Evolutionary conservation across 1,284 basidiomycete genomes (phyloP), one percentile per base, ranked within the genome.

Genomic region (Cutaneotrichosporon mucoides): DNA sequence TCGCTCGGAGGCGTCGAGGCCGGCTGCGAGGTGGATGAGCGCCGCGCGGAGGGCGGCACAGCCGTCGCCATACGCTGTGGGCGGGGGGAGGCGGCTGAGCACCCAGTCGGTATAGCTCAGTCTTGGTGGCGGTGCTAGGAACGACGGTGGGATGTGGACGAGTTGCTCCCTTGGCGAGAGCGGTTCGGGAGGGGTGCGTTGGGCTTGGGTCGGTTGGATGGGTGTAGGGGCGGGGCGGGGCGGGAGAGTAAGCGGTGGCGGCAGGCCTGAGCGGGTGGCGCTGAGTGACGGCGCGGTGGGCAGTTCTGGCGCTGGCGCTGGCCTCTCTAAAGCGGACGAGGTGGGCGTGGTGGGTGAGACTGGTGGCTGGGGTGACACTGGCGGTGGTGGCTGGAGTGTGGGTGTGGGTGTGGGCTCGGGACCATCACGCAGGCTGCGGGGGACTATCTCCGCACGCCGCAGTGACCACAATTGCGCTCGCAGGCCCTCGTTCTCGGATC

Each of bases 401-500:
- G 24, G 24, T 24, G 24, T 24, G 24, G 24, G 24, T 24, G 24
- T 24, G 24, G 24, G 36, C 13, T 24, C 24, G 24, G 24, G 24
- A 6, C 24, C 36, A 12, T n/a, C 37, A 48, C 54, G 59, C 33
- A 46, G 43, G 11, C 36, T 45, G 10, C 51, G 40, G 10, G 54
- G 47, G 4, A 56, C 41, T 4, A 53, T 43, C 33, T 53, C 45
- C 9, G 24, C 43, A 16, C 60, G 36, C 2, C 60, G 53, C 56
- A 62, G 91, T 69, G 81, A 81, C 63, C 78, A 60, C 34, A 63
- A 44, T 34, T 93, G 81, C 57, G 79, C 80, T 45, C 82, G 82
- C n/a, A 93, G 76, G 4, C 86, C 69, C 7, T 81, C 77, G 9
- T 91, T 69, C 24, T 83, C 82, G 36, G 82, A 80, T 44, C 82